These are phyloP conservation scores for Pythium rishiriense DNA, from an alignment of 352 stramenopile genomes.

Conservation along the genomic window DNA sequence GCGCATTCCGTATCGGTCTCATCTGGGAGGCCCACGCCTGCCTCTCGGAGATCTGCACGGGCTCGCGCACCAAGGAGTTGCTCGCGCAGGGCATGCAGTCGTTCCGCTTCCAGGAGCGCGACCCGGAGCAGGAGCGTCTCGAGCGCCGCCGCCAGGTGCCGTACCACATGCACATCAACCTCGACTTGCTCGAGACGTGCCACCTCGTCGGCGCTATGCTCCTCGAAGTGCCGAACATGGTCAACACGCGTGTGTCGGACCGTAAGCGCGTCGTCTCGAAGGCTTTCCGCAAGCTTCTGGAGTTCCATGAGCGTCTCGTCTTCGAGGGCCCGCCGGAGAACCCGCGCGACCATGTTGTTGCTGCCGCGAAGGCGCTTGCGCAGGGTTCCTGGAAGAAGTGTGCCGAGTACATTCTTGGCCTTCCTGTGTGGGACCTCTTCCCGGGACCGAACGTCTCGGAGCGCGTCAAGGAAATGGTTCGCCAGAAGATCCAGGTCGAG, in stretches of 20 bases:
- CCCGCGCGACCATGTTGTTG: slow-evolving; percentile 97
- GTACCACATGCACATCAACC: slow-evolving; percentile 99
- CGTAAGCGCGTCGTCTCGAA: slow-evolving; percentile 92
- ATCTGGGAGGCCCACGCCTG: slow-evolving; percentile 97
- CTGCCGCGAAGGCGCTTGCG: slow-evolving; percentile 92
- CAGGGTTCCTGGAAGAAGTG: slow-evolving; percentile 96
- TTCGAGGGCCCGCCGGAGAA: slow-evolving; percentile 98
- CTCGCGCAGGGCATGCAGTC: slow-evolving; percentile 95
- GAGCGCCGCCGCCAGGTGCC: slow-evolving; percentile 96
- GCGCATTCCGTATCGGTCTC: slow-evolving; percentile 95
- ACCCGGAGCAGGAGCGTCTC: slow-evolving; percentile 96
- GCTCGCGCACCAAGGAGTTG: slow-evolving; percentile 93
- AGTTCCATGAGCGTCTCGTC: slow-evolving; percentile 90
- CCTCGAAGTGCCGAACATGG: slow-evolving; percentile 98
- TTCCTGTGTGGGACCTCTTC: slow-evolving; percentile 97
- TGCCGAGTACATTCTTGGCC: slow-evolving; percentile 77
- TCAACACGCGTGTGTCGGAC: slow-evolving; percentile 79
- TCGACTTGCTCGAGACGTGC: slow-evolving; percentile 97
- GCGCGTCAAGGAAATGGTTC: slow-evolving; percentile 91
- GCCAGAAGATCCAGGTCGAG: slow-evolving; percentile 95
- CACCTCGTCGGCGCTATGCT: slow-evolving; percentile 99
- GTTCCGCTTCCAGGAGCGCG: slow-evolving; percentile 93
- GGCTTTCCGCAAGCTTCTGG: slow-evolving; percentile 93
- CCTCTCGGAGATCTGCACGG: slow-evolving; percentile 96
- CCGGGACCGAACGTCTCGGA: slow-evolving; percentile 82